These are phyloP conservation scores for Vaccinium macrocarpon DNA, from an alignment of 148 eudicot genomes.

Conservation along the genomic window DNA sequence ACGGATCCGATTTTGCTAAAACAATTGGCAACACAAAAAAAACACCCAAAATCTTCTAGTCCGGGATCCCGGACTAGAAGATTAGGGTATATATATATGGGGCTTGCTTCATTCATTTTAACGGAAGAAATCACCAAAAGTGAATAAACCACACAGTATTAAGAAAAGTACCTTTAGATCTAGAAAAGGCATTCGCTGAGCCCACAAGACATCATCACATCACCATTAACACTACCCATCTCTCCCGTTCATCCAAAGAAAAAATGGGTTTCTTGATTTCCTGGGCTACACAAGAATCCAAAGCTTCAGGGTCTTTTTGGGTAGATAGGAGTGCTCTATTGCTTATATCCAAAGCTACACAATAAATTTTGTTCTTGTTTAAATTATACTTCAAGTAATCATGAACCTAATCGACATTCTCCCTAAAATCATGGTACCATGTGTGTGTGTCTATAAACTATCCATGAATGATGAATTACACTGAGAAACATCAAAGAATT, in stretches of 20 bases:
- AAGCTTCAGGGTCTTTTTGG: conserved; percentile 26
- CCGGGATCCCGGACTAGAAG: no score
- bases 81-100: no score
- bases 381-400: conserved; percentile 16
- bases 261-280: conserved; percentile 16
- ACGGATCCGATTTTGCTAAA: no score
- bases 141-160: background rate
- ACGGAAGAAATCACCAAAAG: conserved; percentile 13
- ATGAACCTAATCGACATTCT: conserved; percentile 37
- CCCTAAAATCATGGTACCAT: conserved; percentile 25
- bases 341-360: background rate
- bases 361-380: background rate
- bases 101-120: no score
- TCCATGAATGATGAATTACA: background rate
- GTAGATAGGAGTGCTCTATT: background rate
- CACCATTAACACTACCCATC: conserved; percentile 46
- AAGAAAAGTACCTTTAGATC: conserved; percentile 45
- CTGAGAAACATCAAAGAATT: conserved; percentile 11
- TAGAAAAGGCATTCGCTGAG: conserved; percentile 38
- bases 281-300: conserved; percentile 31
- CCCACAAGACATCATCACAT: conserved; percentile 49
- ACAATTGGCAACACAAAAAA: no score
- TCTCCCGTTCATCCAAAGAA: conserved; percentile 11
- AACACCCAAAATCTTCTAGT: no score
- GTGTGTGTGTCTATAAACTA: conserved; percentile 16